These are phyloP conservation scores for Malassezia cuniculi DNA, from an alignment of 1,284 basidiomycete genomes.

Conservation along the genomic window DNA sequence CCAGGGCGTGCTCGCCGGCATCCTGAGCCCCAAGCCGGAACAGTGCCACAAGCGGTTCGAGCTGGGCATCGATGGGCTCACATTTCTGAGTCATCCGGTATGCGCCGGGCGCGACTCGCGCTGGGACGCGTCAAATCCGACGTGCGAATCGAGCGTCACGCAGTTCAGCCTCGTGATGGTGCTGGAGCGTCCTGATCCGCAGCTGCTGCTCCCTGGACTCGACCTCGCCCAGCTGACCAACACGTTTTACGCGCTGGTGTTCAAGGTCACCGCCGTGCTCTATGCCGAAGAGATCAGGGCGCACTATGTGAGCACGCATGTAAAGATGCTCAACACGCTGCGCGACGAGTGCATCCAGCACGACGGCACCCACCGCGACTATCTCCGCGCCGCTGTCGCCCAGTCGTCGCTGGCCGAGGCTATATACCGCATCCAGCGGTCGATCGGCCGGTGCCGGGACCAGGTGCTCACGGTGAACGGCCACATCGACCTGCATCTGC, in stretches of 20 bases:
- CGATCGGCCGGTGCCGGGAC: slow-evolving; percentile 25
- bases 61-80: slow-evolving; percentile 78
- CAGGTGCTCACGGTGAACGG: slow-evolving; percentile 36
- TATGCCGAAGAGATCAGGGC: slow-evolving; percentile 30
- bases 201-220: slow-evolving; percentile 18
- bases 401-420: slow-evolving; percentile 31
- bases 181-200: slow-evolving; percentile 37
- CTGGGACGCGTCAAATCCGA: neutral
- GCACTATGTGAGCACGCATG: slow-evolving; percentile 27
- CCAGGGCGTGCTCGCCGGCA: slow-evolving; percentile 63
- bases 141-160: slow-evolving; percentile 13
- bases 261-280: slow-evolving; percentile 42
- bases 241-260: slow-evolving; percentile 39
- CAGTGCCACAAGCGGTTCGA: slow-evolving; percentile 92
- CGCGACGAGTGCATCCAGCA: slow-evolving; percentile 30
- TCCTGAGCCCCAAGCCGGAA: slow-evolving; percentile 62
- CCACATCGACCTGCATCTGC: slow-evolving; percentile 30
- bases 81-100: slow-evolving; percentile 88
- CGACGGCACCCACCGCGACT: slow-evolving; percentile 17
- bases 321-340: slow-evolving; percentile 23
- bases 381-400: slow-evolving; percentile 17
- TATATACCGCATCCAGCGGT: slow-evolving; percentile 24
- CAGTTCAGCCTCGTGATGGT: slow-evolving; percentile 42
- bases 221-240: slow-evolving; percentile 29
- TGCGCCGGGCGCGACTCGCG: slow-evolving; percentile 44